Conservation (phyloP, 192 early-diverging fungal species). For the Rhizophagus prolifer region DNA sequence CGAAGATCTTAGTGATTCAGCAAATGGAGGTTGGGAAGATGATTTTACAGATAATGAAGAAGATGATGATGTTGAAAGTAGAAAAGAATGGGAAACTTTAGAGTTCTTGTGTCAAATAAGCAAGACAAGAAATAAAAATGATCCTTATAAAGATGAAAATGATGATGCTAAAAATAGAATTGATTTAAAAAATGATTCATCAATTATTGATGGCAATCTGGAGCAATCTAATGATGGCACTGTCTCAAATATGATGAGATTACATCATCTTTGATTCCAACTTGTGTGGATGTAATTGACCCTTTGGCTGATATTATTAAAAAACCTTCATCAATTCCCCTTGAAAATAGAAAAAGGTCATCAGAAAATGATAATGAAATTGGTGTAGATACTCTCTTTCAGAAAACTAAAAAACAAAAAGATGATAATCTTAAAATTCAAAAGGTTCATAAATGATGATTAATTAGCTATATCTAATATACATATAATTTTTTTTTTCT, state of each 20-base stretch:
- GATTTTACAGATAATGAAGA: background rate
- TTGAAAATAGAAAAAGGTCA: background rate
- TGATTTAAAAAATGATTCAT: too few relatives aligned
- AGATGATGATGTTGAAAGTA: background rate
- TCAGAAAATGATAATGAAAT: background rate
- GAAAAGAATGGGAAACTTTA: background rate
- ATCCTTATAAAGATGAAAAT: background rate
- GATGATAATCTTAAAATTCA: background rate
- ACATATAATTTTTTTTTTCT: too few relatives aligned
- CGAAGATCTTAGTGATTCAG: background rate
- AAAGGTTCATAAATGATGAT: too few relatives aligned
- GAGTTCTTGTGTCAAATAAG: background rate
- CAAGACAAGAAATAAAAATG: background rate
- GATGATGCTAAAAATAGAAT: background rate
- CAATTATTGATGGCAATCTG: too few relatives aligned
- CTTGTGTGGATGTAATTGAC: too few relatives aligned
- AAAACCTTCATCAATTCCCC: background rate
- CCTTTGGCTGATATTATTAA: background rate
- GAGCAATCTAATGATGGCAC: too few relatives aligned
- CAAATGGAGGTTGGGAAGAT: background rate
- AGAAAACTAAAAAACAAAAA: background rate
- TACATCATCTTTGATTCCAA: too few relatives aligned
- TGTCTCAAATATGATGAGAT: too few relatives aligned
- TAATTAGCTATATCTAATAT: too few relatives aligned
- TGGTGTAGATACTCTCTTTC: background rate